Evolutionary conservation across 2,329 filamentous ascomycete species (phyloP), one percentile per base, ranked within the genome.

Genomic region (Neonectria punicea): DNA sequence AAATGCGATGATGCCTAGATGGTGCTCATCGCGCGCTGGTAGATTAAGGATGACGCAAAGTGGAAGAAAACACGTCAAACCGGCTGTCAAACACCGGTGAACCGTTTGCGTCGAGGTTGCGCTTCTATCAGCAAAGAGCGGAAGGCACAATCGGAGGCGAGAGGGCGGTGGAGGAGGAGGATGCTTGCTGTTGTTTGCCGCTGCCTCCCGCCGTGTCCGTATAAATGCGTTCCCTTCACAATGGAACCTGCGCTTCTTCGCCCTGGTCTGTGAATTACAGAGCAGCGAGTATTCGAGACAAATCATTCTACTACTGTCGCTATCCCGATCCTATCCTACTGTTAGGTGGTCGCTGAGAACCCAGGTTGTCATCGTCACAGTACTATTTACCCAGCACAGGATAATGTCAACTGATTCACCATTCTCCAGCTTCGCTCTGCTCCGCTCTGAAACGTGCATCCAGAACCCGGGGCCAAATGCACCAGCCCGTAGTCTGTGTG

Each of bases 121-220:
- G n/a, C 32, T 22, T 30, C 20, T 34, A 18, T 16, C 47, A 32
- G 30, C 20, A 53, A 54, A 50, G 44, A 36, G 4, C 20, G 54
- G 56, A 49, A 49, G 41, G 5, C 34, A 41, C 50, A 50, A 63
- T 63, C 47, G 10, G 32, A 34, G 54, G 43, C 49, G 32, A 47
- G 41, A 43, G 41, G 46, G 39, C 51, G 41, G 49, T 50, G 43
- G 47, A 36, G 36, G 47, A 39, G 36, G 51, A 49, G 46, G 47
- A 63, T 49, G 50, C 16, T 44, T 63, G 54, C 34, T 44, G 36
- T 11, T 51, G 39, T 39, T 58, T 46, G 25, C 34, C 41, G 18
- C 43, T 25, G 32, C 54, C 22, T 28, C 49, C 43, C 49, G 49
- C 53, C 30, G n/a, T n/a, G 41, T 18, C 11, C 39, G 13, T 54